These are phyloP conservation scores for Aspergillus transmontanensis DNA, from an alignment of 2,329 filamentous ascomycete species.

Conservation along the genomic window DNA sequence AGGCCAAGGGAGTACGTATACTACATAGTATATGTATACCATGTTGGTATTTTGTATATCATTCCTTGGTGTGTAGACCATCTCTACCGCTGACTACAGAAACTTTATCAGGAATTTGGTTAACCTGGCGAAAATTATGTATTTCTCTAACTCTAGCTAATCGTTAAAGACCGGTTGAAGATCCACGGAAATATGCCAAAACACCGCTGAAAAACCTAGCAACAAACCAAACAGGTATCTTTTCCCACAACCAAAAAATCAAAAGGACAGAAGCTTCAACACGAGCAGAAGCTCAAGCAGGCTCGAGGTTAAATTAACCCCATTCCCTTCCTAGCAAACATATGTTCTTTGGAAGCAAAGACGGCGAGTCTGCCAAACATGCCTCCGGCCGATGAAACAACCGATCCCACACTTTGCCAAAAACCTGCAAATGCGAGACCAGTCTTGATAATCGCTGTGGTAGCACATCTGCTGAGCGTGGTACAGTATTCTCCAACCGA, in stretches of 20 bases:
- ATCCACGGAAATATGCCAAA: neutral
- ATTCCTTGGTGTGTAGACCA: no score
- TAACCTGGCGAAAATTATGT: neutral
- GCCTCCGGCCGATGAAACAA: slow-evolving; percentile 16
- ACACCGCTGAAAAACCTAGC: neutral
- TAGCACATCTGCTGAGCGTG: slow-evolving; percentile 2
- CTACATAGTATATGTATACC: no score
- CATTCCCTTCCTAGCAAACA: slow-evolving; percentile 20
- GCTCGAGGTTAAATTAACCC: slow-evolving; percentile 14
- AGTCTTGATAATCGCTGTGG: slow-evolving; percentile 1
- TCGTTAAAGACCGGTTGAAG: neutral
- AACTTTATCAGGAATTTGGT: no score
- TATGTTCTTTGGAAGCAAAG: slow-evolving; percentile 19
- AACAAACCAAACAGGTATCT: slow-evolving; percentile 2
- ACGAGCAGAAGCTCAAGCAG: neutral
- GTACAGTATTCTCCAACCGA: neutral
- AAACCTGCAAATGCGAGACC: slow-evolving; percentile 10
- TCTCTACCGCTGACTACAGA: no score
- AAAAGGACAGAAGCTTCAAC: neutral
- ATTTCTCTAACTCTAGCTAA: neutral
- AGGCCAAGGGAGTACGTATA: no score
- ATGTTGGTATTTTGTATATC: no score
- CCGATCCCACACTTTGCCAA: slow-evolving; percentile 13
- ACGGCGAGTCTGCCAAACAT: slow-evolving; percentile 19
- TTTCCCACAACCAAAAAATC: slow-evolving; percentile 3